Evolutionary conservation across 805 yeast genomes (phyloP), one percentile per base, ranked within the genome.

Genomic region (Monosporozyma servazzii): DNA sequence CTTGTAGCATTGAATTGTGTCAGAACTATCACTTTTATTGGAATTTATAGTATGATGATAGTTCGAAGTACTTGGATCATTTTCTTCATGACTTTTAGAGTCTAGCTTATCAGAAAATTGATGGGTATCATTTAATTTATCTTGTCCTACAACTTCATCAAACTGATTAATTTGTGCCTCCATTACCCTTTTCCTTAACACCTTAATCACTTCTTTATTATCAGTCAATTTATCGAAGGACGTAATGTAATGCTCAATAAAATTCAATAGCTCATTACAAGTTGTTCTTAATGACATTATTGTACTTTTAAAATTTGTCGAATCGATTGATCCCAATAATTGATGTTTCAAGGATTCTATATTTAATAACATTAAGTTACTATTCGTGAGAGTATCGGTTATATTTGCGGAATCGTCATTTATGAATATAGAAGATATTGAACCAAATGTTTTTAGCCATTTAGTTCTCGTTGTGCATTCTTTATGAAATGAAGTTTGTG

Each of bases 1-100:
- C 63, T 84, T 84, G 56, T 88, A 83, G 9, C 44, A 48, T 29
- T 48, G 40, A 10, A 54, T 47, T 10, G 54, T 51, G 4, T 30
- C 36, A 3, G 48, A 11, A 41, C 5, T 20, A 9, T 47, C 45
- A 3, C 43, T 21, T 9, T 20, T 20, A 36, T 20, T 23, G 18
- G 11, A 23, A 21, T 15, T 5, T 23, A 29, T 30, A 1, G 25
- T 27, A 17, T 3, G 41, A 17, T 25, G 45, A 15, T 27, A 30
- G 5, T 45, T 30, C 18, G 47, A 18, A 10, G 13, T 7, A 18
- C 3, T 21, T 11, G 2, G 13, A 20, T 18, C 21, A 18, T 17
- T 17, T 15, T 33, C 37, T 15, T 33, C 7, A 7, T 2, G 13
- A 15, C 29, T 42, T 18, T 4, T 6, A 9, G 17, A 21, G 9